Conservation (phyloP, 176 grass and related monocot genomes). For the Juncus inflexus region DNA sequence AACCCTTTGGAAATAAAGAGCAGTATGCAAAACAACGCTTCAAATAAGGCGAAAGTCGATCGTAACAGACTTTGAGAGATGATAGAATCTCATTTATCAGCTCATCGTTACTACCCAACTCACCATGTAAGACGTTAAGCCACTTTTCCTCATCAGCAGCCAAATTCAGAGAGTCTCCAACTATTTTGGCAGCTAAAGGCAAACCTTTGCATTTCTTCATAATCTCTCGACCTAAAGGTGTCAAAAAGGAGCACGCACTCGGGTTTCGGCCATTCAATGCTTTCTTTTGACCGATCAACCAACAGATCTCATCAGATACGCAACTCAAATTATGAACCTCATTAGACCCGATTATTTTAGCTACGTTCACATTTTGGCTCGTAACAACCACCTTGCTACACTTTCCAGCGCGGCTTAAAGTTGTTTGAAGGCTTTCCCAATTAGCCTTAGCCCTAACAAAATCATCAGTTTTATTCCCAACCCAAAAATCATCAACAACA, state of each 20-base stretch:
- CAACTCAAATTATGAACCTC: neutral
- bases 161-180: neutral
- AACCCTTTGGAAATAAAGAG: slow-evolving; percentile 23
- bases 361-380: neutral
- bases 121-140: neutral
- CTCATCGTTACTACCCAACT: slow-evolving; percentile 5
- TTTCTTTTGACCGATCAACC: slow-evolving; percentile 1
- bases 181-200: slow-evolving; percentile 26
- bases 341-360: slow-evolving; percentile 4
- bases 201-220: slow-evolving; percentile 11
- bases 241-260: neutral
- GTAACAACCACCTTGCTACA: slow-evolving; percentile 36
- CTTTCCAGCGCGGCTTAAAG: neutral
- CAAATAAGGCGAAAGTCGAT: slow-evolving; percentile 18
- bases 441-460: neutral
- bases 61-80: slow-evolving; percentile 27
- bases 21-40: slow-evolving; percentile 34
- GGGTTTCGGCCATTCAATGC: neutral
- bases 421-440: neutral
- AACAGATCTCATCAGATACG: slow-evolving; percentile 12
- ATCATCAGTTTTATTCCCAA: neutral
- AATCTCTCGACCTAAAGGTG: slow-evolving; percentile 7
- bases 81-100: slow-evolving; percentile 1
- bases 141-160: neutral
- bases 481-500: slow-evolving; percentile 45